Evolutionary conservation across 306 rosid species (phyloP).

Genomic region (Datisca glomerata): DNA sequence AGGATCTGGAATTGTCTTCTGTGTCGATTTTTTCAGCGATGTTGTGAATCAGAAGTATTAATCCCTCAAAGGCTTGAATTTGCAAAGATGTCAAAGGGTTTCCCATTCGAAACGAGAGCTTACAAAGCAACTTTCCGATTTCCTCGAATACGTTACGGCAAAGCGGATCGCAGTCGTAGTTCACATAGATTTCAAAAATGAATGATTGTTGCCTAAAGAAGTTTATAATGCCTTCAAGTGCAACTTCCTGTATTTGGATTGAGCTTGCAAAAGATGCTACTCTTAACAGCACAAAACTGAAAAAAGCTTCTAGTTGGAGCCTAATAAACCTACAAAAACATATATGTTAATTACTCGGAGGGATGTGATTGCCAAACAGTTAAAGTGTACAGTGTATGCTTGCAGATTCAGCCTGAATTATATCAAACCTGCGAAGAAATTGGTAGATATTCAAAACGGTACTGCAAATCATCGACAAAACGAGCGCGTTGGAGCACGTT

Average conservation of each 20-base stretch:
- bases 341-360: no score
- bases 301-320: constrained; percentile 76
- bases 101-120: constrained; percentile 47
- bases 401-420: no score
- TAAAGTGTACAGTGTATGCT: no score
- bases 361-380: no score
- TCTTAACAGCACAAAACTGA: constrained; percentile 44
- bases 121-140: constrained; percentile 69
- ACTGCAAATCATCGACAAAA: constrained; percentile 89
- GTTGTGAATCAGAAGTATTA: constrained; percentile 56
- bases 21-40: constrained; percentile 72
- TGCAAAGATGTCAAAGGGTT: constrained; percentile 39
- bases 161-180: constrained; percentile 76
- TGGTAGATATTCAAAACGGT: constrained; percentile 70
- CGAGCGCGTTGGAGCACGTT: constrained; percentile 53
- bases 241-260: constrained; percentile 73
- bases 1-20: constrained; percentile 28
- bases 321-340: constrained; percentile 41
- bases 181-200: constrained; percentile 42
- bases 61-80: constrained; percentile 80
- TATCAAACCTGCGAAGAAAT: constrained; percentile 66
- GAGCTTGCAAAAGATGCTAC: constrained; percentile 39
- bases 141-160: constrained; percentile 59
- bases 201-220: constrained; percentile 79
- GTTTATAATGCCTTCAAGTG: constrained; percentile 70